Conservation (phyloP, 2,329 filamentous ascomycete genomes). For the Huntiella omanensis region DNA sequence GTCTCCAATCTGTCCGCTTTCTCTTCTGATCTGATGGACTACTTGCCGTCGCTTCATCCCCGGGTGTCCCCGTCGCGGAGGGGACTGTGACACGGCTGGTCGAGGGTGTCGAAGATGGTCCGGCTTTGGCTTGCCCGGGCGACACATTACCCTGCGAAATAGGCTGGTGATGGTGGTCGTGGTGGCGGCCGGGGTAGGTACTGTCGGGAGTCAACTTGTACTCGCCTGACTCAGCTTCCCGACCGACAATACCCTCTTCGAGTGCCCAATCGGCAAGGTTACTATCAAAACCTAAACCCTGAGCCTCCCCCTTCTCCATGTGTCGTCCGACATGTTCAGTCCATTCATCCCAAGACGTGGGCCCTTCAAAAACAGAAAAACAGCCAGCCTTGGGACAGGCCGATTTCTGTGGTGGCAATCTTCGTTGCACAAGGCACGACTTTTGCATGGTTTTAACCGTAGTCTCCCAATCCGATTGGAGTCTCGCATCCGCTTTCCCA, state of each 20-base stretch:
- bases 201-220: conserved; percentile 26
- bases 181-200: conserved; percentile 8
- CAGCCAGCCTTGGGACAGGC: conserved; percentile 58
- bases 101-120: background rate
- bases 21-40: conserved; percentile 9
- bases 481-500: conserved; percentile 37
- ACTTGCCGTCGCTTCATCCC: background rate
- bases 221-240: conserved; percentile 29
- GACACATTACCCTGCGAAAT: background rate
- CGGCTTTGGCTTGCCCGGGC: background rate
- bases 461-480: conserved; percentile 43
- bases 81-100: background rate
- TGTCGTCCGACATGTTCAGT: conserved; percentile 86
- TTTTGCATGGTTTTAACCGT: conserved; percentile 52
- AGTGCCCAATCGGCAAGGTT: conserved; percentile 43
- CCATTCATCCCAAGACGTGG: conserved; percentile 68
- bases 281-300: conserved; percentile 35
- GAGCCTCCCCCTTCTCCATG: conserved; percentile 55
- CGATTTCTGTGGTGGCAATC: conserved; percentile 51
- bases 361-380: conserved; percentile 47
- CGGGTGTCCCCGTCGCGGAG: background rate
- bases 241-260: conserved; percentile 43
- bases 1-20: conserved; percentile 9
- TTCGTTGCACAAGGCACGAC: conserved; percentile 52
- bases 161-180: conserved; percentile 11